Evolutionary conservation across 2,329 filamentous ascomycete species (phyloP), one percentile per base, ranked within the genome.

Genomic region (Ciborinia camelliae): DNA sequence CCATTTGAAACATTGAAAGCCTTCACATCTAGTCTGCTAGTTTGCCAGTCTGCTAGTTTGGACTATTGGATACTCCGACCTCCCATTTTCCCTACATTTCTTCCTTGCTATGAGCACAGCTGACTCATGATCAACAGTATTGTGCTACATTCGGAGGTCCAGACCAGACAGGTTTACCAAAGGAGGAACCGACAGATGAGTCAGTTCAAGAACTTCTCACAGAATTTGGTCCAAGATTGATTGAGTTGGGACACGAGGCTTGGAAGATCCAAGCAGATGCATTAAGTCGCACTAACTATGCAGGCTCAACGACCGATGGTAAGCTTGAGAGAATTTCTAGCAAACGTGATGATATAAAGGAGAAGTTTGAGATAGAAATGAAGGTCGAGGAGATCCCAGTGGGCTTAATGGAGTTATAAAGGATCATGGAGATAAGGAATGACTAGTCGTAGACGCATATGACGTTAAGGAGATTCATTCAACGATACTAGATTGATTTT

Each of bases 261-360:
- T 71, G 71, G 71, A 65, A 57, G 18, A 68, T 69, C 45, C 70
- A 71, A 43, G 69, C 66, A 10, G 68, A 71, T 50, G 67, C 67
- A 41, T 65, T 71, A 23, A 68, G 60, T 37, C 60, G 53, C 15
- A 67, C 67, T 20, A 64, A 57, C 6, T 70, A 69, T 55, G 68
- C 68, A 52, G 67, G 68, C 41, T 47, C 55, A 23, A 59, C 14
- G 41, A 48, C n/a, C 18, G 41, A 47, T 59, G 55, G 55, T 59
- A 59, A 59, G 55, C 55, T 32, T 47, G 55, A 23, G 54, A 18
- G 28, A 18, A 3, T 58, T 58, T 20, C 10, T 32, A 32, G 28
- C 26, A 23, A 15, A 30, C 41, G 23, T 45, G 41, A 23, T 39
- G 35, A 39, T 23, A 39, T 20, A 39, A 28, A n/a, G 4, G 43